Evolutionary conservation across 345 rosid genomes (phyloP).

Genomic region (Rhizophora apiculata): DNA sequence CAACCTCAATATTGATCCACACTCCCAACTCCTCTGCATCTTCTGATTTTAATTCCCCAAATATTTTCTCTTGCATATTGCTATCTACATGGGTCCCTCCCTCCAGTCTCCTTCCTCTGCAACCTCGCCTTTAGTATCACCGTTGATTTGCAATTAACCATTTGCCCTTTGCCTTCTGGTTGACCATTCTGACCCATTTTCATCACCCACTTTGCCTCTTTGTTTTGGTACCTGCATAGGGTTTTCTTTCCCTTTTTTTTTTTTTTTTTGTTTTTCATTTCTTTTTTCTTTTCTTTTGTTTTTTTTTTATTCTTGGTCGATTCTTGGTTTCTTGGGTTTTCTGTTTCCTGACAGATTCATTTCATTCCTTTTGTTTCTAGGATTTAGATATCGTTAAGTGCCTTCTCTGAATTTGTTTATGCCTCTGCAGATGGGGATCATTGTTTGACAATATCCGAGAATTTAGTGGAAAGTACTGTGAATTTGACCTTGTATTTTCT

Average conservation of each 20-base stretch:
- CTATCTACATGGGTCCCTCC: no score
- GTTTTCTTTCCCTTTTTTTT: background rate
- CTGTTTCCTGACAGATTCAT: background rate
- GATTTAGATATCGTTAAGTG: constrained; percentile 2
- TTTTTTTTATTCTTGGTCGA: background rate
- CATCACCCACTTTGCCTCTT: background rate
- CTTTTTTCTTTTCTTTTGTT: background rate
- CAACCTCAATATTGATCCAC: no score
- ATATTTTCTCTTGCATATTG: no score
- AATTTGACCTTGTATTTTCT: background rate
- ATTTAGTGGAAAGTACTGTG: constrained; percentile 7
- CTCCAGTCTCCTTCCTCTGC: background rate
- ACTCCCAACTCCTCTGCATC: no score
- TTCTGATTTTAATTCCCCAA: no score
- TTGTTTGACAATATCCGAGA: background rate
- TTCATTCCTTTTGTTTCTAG: background rate
- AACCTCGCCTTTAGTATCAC: background rate
- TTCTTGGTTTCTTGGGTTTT: constrained; percentile 22
- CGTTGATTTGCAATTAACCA: constrained; percentile 11
- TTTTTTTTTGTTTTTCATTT: background rate
- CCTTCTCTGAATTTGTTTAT: background rate
- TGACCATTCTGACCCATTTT: constrained; percentile 12
- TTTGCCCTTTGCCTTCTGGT: constrained; percentile 16
- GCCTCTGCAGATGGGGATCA: background rate
- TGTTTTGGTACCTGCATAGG: background rate